Base-by-base conservation (phyloP, 23 red algal species). In the Cyanidioschyzon merolae region DNA sequence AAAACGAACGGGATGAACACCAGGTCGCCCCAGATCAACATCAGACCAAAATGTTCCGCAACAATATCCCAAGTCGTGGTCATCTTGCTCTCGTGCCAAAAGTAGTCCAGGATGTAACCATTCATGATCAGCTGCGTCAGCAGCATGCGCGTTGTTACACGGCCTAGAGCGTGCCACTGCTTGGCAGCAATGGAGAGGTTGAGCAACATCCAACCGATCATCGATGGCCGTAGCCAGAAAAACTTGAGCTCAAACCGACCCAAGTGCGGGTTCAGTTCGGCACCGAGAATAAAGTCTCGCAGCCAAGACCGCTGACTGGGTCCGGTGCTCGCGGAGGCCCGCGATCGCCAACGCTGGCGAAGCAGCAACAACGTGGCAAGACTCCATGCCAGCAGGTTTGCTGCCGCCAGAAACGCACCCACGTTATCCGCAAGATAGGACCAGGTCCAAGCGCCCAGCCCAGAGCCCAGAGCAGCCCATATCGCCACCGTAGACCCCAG, bases 41-140 rank as follows among this genome's bases (percentile, higher is more conserved):
- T 97, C 39, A 97, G 85, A 34, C 93, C 93, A 86, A 97, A 97
- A 45, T 91, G 86, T 51, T 97, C 93, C 7, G 93, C 93, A 68
- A 97, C 90, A 75, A 97, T 97, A 59, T 97, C 93, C 93, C 93
- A 97, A 2, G 93, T 97, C 38, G 45, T 85, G 24, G 86, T 84
- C 40, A 97, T 97, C 38, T 85, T 84, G 18, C 74, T 36, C 75
- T 97, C 93, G 45, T 97, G 79, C 40, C 88, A 83, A 58, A 97
- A 97, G 29, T 97, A 97, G 39, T 97, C 93, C 63, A 86, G 58
- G 26, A 97, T 91, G 45, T 97, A 97, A 58, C 76, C 81, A 37
- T 78, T 85, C 25, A 88, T 82, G 37, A 84, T 67, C 39, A 88
- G 27, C 79, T 97, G 93, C 74, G 90, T 90, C 82, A 86, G 41